phyloP scores from a whole-genome alignment of 1,284 basidiomycete species.

The Sporisorium graminicola region DNA sequence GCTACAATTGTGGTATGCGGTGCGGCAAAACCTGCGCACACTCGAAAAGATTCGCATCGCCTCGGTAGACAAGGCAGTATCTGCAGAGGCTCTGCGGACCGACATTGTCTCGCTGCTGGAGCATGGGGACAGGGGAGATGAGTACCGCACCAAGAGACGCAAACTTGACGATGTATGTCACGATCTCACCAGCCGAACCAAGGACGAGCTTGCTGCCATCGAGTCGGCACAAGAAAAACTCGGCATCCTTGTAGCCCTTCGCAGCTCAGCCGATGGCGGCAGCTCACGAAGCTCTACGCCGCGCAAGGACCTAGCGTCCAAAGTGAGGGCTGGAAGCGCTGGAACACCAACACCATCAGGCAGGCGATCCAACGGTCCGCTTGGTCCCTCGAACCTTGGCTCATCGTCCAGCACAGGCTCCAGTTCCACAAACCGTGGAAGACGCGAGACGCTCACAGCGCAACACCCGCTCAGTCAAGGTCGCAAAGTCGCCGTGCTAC shows the following conservation, averaged over 20 bases:
- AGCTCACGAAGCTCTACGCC: conserved; percentile 35
- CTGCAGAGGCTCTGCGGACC: conserved; percentile 30
- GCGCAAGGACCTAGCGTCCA: conserved; percentile 33
- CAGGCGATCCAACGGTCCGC: conserved; percentile 18
- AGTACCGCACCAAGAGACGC: conserved; percentile 47
- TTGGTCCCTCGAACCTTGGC: conserved; percentile 31
- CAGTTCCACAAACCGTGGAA: conserved; percentile 11
- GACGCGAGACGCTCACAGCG: conserved; percentile 35
- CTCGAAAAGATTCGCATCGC: conserved; percentile 59
- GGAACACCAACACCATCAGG: conserved; percentile 36
- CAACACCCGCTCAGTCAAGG: conserved; percentile 44
- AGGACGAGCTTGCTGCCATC: conserved; percentile 58
- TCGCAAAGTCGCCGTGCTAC: conserved; percentile 44
- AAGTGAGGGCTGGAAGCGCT: conserved; percentile 22
- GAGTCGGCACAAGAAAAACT: conserved; percentile 61
- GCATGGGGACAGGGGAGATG: conserved; percentile 44
- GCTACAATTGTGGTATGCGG: conserved; percentile 65
- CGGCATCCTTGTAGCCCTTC: conserved; percentile 55
- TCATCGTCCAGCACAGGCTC: conserved; percentile 17
- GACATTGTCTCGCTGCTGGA: conserved; percentile 41
- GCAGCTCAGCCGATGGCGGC: conserved; percentile 40
- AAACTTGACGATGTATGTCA: conserved; percentile 49
- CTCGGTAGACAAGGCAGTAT: conserved; percentile 37
- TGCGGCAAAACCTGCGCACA: conserved; percentile 55
- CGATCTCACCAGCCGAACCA: conserved; percentile 44